Percentiles rank a stretch among this genome's conserved stretches.
Evolutionary conservation across 176 grass and related monocot genomes (phyloP).

Genomic region (Aechmea fasciata): DNA sequence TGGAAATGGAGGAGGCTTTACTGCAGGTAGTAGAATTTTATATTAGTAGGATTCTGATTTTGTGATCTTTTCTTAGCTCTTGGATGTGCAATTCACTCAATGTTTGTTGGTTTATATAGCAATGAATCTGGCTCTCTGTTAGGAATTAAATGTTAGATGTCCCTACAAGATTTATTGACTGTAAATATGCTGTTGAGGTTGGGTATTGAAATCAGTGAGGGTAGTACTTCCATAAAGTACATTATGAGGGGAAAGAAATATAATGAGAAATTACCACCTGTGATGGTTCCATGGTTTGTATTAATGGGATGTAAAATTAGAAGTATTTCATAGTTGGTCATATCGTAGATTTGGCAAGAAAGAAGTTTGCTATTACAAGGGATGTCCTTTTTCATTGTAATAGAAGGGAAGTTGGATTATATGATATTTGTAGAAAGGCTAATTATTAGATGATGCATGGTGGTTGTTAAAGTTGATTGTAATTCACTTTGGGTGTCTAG

Average conservation of each 20-base stretch:
- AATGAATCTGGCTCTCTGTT: neutral
- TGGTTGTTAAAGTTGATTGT: conserved; percentile 1
- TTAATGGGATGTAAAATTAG: neutral
- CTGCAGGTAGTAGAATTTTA: conserved; percentile 16
- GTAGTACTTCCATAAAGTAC: neutral
- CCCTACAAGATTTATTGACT: neutral
- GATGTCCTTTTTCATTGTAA: neutral
- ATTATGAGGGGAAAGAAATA: neutral
- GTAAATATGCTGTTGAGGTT: neutral
- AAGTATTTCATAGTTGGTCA: neutral
- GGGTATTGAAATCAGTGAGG: neutral
- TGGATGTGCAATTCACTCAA: neutral
- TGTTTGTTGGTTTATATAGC: neutral
- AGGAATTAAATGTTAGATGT: neutral
- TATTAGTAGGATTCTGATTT: neutral
- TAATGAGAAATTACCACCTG: neutral
- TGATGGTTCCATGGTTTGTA: neutral
- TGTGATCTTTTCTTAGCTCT: neutral
- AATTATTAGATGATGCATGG: neutral
- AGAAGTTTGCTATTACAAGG: neutral
- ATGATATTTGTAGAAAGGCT: neutral
- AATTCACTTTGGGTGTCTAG: neutral
- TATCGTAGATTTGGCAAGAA: neutral
- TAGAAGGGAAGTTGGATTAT: neutral
- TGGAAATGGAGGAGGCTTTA: conserved; percentile 15